Base-by-base conservation (phyloP, 495 filamentous ascomycete species). In the Penicillium bovifimosum region DNA sequence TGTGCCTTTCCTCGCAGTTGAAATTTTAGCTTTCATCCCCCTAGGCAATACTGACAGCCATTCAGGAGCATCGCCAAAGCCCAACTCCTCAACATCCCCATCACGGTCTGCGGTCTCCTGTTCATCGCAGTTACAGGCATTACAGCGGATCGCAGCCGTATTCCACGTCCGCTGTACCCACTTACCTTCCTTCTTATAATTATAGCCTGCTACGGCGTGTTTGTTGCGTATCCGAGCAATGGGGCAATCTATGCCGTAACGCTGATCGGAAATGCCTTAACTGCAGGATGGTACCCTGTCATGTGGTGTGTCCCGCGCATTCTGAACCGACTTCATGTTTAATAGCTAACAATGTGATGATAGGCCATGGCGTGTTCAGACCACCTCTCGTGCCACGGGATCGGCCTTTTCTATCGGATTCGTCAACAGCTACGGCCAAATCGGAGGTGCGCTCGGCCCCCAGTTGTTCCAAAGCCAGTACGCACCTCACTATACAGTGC, bases 391-490 rank as follows among this genome's bases (percentile, higher is more conserved):
- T 7, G 68, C 72, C 2, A 75, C 72, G 3, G 72, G 69, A 10
- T 73, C 72, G 1, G 72, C 72, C 26, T 75, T 75, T 43, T 69
- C 67, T 5, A 71, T 75, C 41, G 72, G 67, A 0, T 75, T 74
- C 40, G 72, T 71, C n/a, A 72, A 72, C 29, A 68, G 67, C 28
- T 70, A 63, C 38, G 59, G 64, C 1, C 66, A 70, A 50, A 56
- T 72, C 29, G 67, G 65, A 4, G 69, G 69, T 40, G 64, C 67
- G 2, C 67, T 72, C 32, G 69, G 63, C 0, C 60, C 61, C 0
- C 67, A 72, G 49, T 16, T 72, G 17, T 72, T 66, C 50, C 67
- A 62, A 41, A 64, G 54, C 56, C 41, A 59, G 47, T 72, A 69
- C 29, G 55, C 56, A 9, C 69, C 67, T 9, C 63, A 51, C 31